Conservation (phyloP, 257 asterid genomes). For the Petunia secreta region DNA sequence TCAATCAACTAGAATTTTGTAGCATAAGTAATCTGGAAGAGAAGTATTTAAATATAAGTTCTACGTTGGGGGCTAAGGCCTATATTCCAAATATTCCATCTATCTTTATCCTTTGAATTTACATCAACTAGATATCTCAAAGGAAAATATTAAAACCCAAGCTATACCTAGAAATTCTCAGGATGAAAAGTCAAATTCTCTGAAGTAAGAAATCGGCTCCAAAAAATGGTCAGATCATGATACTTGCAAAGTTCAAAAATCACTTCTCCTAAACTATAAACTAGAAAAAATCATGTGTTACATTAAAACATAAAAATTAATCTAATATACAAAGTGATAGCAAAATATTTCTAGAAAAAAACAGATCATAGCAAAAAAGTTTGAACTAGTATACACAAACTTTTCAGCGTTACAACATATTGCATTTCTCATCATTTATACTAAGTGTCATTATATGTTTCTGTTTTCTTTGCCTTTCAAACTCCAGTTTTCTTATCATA, state of each 20-base stretch:
- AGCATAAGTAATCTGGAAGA: no score
- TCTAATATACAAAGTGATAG: no score
- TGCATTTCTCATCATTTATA: not conserved
- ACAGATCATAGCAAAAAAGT: no score
- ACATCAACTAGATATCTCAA: no score
- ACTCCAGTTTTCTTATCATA: not conserved
- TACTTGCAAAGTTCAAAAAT: not conserved
- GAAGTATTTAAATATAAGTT: no score
- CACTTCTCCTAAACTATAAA: not conserved
- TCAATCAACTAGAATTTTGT: no score
- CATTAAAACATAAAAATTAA: no score
- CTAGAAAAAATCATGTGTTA: not conserved
- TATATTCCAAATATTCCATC: not conserved
- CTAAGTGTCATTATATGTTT: not conserved
- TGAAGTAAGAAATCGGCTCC: not conserved
- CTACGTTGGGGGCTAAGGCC: not conserved
- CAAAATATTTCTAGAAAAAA: no score
- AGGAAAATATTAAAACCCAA: not conserved
- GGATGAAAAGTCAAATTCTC: conserved; percentile 6
- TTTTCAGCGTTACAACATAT: not conserved
- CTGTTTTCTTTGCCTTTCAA: not conserved
- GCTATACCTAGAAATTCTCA: not conserved
- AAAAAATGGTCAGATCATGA: not conserved
- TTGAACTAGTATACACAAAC: not conserved
- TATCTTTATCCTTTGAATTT: no score